Evolutionary conservation across 2,329 filamentous ascomycete species (phyloP), one percentile per base, ranked within the genome.

Genomic region (Talaromyces sp.): DNA sequence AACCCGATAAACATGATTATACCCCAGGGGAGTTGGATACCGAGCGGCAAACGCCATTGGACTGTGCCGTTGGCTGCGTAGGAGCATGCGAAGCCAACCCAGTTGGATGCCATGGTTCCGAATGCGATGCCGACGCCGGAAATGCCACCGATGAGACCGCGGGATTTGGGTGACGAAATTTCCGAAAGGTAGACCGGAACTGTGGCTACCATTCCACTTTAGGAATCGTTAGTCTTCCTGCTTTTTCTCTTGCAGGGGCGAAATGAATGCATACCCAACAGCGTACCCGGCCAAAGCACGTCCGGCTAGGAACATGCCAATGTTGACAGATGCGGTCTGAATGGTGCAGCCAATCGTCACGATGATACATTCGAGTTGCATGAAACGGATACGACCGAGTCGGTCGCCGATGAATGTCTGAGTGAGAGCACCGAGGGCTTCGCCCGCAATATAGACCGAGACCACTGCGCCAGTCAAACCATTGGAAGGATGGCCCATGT

Each of bases 381-480:
- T 83, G 67, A 84, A 84, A 1, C 80, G 78, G 48, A 84, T 78
- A 9, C 82, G 81, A 9, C 82, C 82, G 4, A 82, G 78, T 69
- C 71, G 78, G 66, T 87, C 84, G 8, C 79, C 84, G 18, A 85
- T 71, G 5, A 79, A 75, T 2, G 81, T 85, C 67, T 86, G 84
- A 0, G 75, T 75, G 7, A 84, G 64, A 16, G 84, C 82, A 1
- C 84, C 84, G 5, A 82, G 71, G 12, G 83, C 83, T 70, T 87
- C 84, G 31, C 84, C 84, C 5, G 84, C 84, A 64, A 86, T 84
- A 67, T 86, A 86, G 2, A 85, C 80, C 5, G 84, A 77, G 3
- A 85, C 83, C 70, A 82, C 80, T 25, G 82, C 81, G 60, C 84
- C 84, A 1, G 83, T 86, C 16, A 86, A 70, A 3, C 79, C 83